These are phyloP conservation scores for Ilyonectria destructans DNA, from an alignment of 2,329 filamentous ascomycete species.

Conservation along the genomic window DNA sequence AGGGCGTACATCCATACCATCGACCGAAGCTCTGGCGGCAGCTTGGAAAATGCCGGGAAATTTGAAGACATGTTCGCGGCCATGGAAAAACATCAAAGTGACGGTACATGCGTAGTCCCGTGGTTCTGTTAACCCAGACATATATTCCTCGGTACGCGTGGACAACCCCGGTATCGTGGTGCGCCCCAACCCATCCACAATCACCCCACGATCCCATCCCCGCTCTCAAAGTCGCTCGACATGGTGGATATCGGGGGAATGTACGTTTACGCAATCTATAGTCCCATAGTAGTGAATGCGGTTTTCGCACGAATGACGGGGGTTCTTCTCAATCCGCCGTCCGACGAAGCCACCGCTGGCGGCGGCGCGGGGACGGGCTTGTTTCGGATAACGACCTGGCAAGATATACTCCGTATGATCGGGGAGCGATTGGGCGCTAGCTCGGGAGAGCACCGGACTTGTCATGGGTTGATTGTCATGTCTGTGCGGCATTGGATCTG, in stretches of 20 bases:
- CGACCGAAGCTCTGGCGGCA: slow-evolving; percentile 41
- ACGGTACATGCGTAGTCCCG: slow-evolving; percentile 5
- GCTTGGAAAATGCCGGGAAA: slow-evolving; percentile 36
- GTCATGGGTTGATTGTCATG: slow-evolving; percentile 22
- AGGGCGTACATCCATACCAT: slow-evolving; percentile 41
- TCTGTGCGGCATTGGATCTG: slow-evolving; percentile 20
- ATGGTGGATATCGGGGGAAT: slow-evolving; percentile 28
- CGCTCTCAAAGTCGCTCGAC: slow-evolving; percentile 31
- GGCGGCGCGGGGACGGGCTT: slow-evolving; percentile 7
- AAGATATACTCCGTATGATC: slow-evolving; percentile 15
- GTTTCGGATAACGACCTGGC: slow-evolving; percentile 34
- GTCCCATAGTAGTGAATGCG: slow-evolving; percentile 25
- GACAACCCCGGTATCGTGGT: slow-evolving; percentile 24
- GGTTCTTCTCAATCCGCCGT: slow-evolving; percentile 11
- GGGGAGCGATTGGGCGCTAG: slow-evolving; percentile 7
- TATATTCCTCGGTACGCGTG: slow-evolving; percentile 19
- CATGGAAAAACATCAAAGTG: slow-evolving; percentile 8
- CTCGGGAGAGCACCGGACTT: not conserved
- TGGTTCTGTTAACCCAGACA: slow-evolving; percentile 11
- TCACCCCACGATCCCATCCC: slow-evolving; percentile 41
- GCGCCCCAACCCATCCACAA: slow-evolving; percentile 31
- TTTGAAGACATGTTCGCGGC: slow-evolving; percentile 22
- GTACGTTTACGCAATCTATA: slow-evolving; percentile 20
- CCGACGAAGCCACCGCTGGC: slow-evolving; percentile 15
- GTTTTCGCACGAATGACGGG: slow-evolving; percentile 44